Base-by-base conservation (phyloP, 345 rosid species). In the Arabidopsis suecica region DNA sequence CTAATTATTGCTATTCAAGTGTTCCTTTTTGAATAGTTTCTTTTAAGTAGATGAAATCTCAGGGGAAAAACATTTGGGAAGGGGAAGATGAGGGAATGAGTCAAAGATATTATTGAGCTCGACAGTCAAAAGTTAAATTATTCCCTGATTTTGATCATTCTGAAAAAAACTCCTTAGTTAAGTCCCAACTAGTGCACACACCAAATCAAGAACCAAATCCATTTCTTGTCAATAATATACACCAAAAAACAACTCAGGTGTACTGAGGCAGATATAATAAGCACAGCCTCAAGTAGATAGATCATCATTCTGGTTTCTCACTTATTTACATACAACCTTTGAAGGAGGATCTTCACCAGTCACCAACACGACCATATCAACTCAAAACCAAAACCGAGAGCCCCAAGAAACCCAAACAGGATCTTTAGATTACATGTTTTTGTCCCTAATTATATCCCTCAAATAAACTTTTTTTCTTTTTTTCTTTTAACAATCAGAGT, bases 251-350 rank as follows among this genome's bases (percentile, higher is more conserved):
- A 54, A 61, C 40, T 62, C 30, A 11, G 53, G 58, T 22, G 60
- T 67, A 42, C 16, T 55, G 75, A 71, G 72, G 76, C 71, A 70
- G 71, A 40, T 25, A 63, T 55, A 45, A 47, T 69, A 69, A 68
- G 70, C 71, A 76, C 58, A 63, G 38, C 72, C 68, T 44, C 76
- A 40, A 28, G 72, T 71, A 70, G 71, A 54, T 69, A 47, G 66
- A 77, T 55, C 53, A 77, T 55, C 53, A 37, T 47, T 56, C 4
- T 50, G 53, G 53, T 63, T 77, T 55, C 53, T 70, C 75, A 56
- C 67, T 77, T 64, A 64, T 71, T 71, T 56, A 77, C 76, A 77
- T 70, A 64, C 76, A 77, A 63, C 28, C 49, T 44, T 60, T 16
- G 18, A 16, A 51, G 20, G 11, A 37, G 65, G 41, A 20, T 33